These are phyloP conservation scores for Pseudogymnoascus verrucosus DNA, from an alignment of 2,329 filamentous ascomycete genomes.

Conservation along the genomic window DNA sequence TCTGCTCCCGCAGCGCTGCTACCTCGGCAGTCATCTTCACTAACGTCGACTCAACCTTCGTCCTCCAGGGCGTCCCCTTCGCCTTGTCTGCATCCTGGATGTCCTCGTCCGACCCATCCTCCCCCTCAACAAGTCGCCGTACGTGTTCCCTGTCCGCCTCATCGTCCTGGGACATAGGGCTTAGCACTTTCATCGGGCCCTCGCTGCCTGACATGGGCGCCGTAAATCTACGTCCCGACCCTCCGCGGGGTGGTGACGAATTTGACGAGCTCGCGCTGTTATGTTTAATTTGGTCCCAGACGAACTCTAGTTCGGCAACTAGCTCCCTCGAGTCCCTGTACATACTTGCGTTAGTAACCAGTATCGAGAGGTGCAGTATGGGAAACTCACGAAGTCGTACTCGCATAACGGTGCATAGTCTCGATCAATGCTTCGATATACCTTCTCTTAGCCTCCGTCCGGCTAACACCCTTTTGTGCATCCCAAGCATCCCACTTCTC, in stretches of 20 bases:
- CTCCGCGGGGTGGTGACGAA: slow-evolving; percentile 41
- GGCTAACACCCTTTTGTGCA: slow-evolving; percentile 69
- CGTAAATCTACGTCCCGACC: slow-evolving; percentile 36
- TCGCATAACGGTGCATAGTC: slow-evolving; percentile 95
- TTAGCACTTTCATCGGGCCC: slow-evolving; percentile 61
- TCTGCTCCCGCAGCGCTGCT: slow-evolving; percentile 83
- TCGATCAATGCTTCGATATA: slow-evolving; percentile 93
- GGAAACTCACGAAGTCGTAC: slow-evolving; percentile 58
- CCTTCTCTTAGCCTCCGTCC: slow-evolving; percentile 86
- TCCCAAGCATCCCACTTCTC: slow-evolving; percentile 95
- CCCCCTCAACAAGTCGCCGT: slow-evolving; percentile 36
- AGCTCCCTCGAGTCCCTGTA: slow-evolving; percentile 72
- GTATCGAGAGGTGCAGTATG: background rate
- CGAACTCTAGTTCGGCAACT: slow-evolving; percentile 92
- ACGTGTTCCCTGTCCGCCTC: slow-evolving; percentile 52
- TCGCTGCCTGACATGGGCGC: slow-evolving; percentile 42
- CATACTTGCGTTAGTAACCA: slow-evolving; percentile 10
- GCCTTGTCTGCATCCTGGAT: slow-evolving; percentile 32
- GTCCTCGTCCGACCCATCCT: slow-evolving; percentile 38
- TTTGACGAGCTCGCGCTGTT: slow-evolving; percentile 62
- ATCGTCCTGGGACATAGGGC: slow-evolving; percentile 79
- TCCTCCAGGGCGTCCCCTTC: slow-evolving; percentile 58
- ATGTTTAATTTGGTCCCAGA: slow-evolving; percentile 96
- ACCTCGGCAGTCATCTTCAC: slow-evolving; percentile 89
- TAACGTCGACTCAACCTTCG: slow-evolving; percentile 74